A percentile compares a stretch with the other conserved stretches of the same genome.
phyloP scores from a whole-genome alignment of 2,329 filamentous ascomycete genomes.

The Alternaria sp. region DNA sequence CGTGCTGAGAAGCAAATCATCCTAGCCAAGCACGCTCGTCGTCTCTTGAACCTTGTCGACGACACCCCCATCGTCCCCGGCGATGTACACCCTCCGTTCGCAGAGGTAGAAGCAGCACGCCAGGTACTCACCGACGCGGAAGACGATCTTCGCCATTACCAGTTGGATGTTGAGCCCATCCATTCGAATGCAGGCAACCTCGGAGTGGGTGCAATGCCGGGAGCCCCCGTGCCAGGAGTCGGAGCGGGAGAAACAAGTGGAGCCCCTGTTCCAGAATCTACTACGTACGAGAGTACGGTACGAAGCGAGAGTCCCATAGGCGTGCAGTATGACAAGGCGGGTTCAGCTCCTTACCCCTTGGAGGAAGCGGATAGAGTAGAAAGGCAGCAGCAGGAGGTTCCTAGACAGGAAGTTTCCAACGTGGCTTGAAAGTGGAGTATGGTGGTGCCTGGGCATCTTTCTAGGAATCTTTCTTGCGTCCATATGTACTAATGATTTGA shows the following conservation, averaged over 20 bases:
- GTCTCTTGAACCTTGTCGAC: conserved; percentile 84
- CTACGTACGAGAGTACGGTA: conserved; percentile 12
- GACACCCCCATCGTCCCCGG: conserved; percentile 90
- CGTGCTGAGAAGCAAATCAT: conserved; percentile 97
- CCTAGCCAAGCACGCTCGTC: conserved; percentile 86
- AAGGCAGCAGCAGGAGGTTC: conserved; percentile 20
- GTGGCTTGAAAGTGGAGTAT: conserved; percentile 11
- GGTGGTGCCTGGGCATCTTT: background rate
- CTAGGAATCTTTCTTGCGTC: conserved; percentile 13
- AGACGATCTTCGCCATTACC: conserved; percentile 83
- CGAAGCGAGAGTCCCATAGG: conserved; percentile 34
- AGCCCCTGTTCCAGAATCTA: conserved; percentile 13
- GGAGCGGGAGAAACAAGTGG: background rate
- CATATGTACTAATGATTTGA: conserved; percentile 29
- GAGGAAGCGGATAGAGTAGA: conserved; percentile 42
- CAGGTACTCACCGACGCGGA: conserved; percentile 93
- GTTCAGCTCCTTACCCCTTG: conserved; percentile 39
- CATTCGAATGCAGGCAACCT: conserved; percentile 58
- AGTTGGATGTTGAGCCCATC: conserved; percentile 64
- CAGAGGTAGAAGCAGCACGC: conserved; percentile 71
- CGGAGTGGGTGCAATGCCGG: conserved; percentile 58
- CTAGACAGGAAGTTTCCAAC: conserved; percentile 16
- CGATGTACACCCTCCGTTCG: conserved; percentile 75
- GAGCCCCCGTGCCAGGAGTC: conserved; percentile 15
- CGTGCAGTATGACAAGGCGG: conserved; percentile 34